Conservation (phyloP, 2,329 filamentous ascomycete species). For the Clonostachys chloroleuca region DNA sequence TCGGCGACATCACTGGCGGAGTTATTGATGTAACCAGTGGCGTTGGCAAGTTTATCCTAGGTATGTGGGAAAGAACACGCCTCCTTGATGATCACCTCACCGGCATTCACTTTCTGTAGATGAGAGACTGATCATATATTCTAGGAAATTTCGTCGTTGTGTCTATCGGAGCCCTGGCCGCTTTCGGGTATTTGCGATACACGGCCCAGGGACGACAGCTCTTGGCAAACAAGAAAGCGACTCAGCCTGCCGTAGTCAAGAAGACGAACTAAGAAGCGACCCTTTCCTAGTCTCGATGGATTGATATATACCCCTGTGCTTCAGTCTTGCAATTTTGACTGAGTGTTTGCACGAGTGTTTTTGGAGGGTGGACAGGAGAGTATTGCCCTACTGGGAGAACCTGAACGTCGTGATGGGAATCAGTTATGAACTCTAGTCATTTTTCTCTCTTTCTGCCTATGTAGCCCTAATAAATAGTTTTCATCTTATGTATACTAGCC, state of each 20-base stretch:
- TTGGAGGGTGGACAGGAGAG: no score
- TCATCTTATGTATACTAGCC: no score
- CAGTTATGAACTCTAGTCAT: neutral
- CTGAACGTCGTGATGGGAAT: no score
- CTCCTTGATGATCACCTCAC: neutral
- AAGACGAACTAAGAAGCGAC: conserved; percentile 18
- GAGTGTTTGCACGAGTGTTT: no score
- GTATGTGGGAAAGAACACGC: conserved; percentile 15
- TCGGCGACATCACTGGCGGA: conserved; percentile 25
- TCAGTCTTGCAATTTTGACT: no score
- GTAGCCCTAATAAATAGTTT: no score
- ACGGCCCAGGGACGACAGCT: conserved; percentile 19
- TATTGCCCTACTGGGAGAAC: no score
- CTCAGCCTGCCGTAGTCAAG: conserved; percentile 8
- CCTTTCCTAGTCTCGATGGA: no score
- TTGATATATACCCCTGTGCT: no score
- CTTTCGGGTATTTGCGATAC: conserved; percentile 24
- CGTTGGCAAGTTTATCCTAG: conserved; percentile 29
- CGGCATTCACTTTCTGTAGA: neutral
- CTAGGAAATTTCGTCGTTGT: conserved; percentile 28
- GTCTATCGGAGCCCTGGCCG: conserved; percentile 21
- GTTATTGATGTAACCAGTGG: conserved; percentile 29
- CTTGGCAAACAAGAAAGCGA: conserved; percentile 11
- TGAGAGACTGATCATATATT: neutral
- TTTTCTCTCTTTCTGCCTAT: no score